Evolutionary conservation across 2,329 filamentous ascomycete species (phyloP).

Genomic region (Amesomyces nigricolor): DNA sequence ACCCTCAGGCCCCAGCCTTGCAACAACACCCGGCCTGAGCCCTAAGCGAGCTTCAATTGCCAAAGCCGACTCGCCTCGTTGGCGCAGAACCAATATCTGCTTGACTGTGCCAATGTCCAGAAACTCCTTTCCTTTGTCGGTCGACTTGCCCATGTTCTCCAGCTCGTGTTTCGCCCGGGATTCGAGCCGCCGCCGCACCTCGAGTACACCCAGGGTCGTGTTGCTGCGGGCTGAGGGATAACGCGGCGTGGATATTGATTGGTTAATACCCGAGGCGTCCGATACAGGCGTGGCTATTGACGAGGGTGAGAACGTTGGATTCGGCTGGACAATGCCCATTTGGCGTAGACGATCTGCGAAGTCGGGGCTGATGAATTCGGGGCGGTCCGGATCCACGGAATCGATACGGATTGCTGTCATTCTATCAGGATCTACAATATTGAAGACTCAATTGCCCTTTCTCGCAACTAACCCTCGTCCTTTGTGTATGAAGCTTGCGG

Average conservation of each 20-base stretch:
- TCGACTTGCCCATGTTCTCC: conserved; percentile 34
- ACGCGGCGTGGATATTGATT: conserved; percentile 10
- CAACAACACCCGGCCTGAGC: conserved; percentile 42
- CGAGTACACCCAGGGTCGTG: conserved; percentile 44
- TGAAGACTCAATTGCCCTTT: not conserved
- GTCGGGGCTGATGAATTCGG: conserved; percentile 33
- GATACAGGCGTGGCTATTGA: conserved; percentile 35
- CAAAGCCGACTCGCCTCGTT: conserved; percentile 33
- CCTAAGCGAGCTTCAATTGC: conserved; percentile 44
- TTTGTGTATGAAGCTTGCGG: conserved; percentile 24
- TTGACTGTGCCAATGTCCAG: conserved; percentile 44
- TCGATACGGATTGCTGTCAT: conserved; percentile 38
- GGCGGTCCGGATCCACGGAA: conserved; percentile 37
- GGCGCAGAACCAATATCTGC: conserved; percentile 42
- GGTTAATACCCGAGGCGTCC: conserved; percentile 7
- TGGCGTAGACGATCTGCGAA: conserved; percentile 48
- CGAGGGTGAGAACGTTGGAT: conserved; percentile 48
- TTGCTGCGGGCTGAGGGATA: conserved; percentile 21
- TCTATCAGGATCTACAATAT: not conserved
- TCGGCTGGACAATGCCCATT: conserved; percentile 51
- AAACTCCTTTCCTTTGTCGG: conserved; percentile 39
- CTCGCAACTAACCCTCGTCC: conserved; percentile 23
- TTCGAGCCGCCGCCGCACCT: conserved; percentile 42
- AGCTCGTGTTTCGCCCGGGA: conserved; percentile 41
- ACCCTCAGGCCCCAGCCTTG: conserved; percentile 38